These are phyloP conservation scores for Aspergillus sclerotioniger DNA, from an alignment of 495 filamentous ascomycete species.

Conservation along the genomic window DNA sequence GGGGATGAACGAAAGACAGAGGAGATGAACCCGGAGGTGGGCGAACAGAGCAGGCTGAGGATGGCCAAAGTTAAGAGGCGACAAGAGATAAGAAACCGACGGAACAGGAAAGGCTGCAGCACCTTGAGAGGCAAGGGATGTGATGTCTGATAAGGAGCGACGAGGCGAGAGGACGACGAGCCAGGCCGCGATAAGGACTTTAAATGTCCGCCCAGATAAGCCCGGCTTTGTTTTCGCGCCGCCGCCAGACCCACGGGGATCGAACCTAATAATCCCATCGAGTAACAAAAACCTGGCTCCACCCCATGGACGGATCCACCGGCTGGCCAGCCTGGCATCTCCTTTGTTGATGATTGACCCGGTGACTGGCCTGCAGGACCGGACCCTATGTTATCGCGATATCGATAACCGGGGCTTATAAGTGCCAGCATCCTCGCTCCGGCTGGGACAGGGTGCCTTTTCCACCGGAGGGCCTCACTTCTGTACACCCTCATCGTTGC, in stretches of 20 bases:
- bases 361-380: background rate
- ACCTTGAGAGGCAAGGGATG: background rate
- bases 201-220: conserved; percentile 1
- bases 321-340: conserved; percentile 7
- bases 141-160: background rate
- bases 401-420: background rate
- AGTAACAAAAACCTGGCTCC: conserved; percentile 19
- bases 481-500: background rate
- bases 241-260: background rate
- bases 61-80: background rate
- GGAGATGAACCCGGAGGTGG: conserved; percentile 1
- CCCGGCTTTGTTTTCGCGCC: background rate
- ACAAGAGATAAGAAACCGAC: background rate
- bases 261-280: conserved; percentile 13
- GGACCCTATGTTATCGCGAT: background rate
- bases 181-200: conserved; percentile 7
- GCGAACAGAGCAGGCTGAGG: conserved; percentile 1
- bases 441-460: background rate
- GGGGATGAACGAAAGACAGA: background rate
- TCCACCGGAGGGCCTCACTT: background rate
- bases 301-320: conserved; percentile 1
- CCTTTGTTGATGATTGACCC: background rate
- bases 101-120: background rate
- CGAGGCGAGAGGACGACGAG: background rate
- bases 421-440: background rate